phyloP scores from a whole-genome alignment of 163 green algal species.

The Chlamydomonas reinhardtii region DNA sequence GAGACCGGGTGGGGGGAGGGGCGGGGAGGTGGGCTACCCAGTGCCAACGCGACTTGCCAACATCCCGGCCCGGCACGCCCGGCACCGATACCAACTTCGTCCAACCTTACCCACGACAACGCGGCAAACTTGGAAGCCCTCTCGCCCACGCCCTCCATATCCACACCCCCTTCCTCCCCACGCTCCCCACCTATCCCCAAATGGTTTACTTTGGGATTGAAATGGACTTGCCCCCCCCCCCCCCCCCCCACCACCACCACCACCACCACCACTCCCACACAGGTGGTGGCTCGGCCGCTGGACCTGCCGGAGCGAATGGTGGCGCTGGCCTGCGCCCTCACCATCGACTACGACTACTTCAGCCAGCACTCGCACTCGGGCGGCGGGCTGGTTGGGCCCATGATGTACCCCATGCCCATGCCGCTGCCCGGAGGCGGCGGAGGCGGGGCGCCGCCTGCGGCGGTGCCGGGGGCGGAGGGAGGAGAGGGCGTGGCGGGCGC shows the following conservation, averaged over 20 bases:
- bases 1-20: no score
- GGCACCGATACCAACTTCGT: no score
- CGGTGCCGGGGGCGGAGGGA: neutral
- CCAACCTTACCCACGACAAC: no score
- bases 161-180: no score
- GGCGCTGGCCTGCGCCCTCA: conserved; percentile 84
- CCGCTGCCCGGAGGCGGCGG: conserved; percentile 6
- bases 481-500: conserved; percentile 1
- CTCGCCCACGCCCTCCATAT: no score
- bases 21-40: no score
- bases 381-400: conserved; percentile 59
- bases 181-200: no score
- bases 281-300: conserved; percentile 79
- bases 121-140: no score
- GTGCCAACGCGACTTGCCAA: no score
- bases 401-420: conserved; percentile 60
- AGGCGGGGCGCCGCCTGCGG: conserved; percentile 3
- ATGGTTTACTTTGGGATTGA: no score
- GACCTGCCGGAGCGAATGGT: conserved; percentile 82
- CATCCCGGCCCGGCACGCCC: no score
- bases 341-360: conserved; percentile 89
- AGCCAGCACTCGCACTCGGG: conserved; percentile 68
- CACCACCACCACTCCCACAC: neutral
- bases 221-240: no score
- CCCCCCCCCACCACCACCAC: neutral